Evolutionary conservation across 345 rosid species (phyloP).

Genomic region (Citrus glauca): DNA sequence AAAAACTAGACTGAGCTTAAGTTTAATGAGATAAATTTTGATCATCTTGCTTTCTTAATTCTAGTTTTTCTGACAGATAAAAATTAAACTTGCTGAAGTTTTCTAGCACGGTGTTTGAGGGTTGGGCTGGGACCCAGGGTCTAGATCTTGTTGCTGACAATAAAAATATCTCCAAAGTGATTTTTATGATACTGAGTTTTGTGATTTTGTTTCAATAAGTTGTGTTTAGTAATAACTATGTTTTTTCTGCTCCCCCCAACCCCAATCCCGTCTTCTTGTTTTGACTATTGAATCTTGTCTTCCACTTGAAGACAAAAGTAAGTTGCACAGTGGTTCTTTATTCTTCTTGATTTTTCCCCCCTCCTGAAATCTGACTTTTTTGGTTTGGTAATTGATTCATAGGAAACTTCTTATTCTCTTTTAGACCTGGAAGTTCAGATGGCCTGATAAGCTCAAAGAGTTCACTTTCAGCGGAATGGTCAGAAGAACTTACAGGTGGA

Average conservation of each 20-base stretch:
- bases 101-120: neutral
- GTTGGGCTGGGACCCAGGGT: neutral
- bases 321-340: neutral
- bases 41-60: neutral
- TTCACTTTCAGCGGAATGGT: constrained; percentile 67
- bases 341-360: neutral
- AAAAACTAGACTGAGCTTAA: neutral
- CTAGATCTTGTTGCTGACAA: neutral
- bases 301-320: neutral
- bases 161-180: neutral
- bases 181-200: neutral
- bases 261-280: neutral
- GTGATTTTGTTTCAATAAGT: neutral
- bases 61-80: neutral
- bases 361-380: neutral
- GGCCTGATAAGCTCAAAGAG: constrained; percentile 32
- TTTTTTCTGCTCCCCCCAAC: too few relatives aligned
- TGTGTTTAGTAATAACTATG: neutral
- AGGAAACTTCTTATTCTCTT: constrained; percentile 90
- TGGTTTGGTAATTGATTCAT: constrained; percentile 29
- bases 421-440: constrained; percentile 71
- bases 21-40: neutral
- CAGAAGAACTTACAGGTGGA: constrained; percentile 84
- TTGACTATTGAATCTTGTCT: neutral
- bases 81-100: neutral